Evolutionary conservation across 1,284 basidiomycete species (phyloP), one percentile per base, ranked within the genome.

Genomic region (Puccinia brachypodii): DNA sequence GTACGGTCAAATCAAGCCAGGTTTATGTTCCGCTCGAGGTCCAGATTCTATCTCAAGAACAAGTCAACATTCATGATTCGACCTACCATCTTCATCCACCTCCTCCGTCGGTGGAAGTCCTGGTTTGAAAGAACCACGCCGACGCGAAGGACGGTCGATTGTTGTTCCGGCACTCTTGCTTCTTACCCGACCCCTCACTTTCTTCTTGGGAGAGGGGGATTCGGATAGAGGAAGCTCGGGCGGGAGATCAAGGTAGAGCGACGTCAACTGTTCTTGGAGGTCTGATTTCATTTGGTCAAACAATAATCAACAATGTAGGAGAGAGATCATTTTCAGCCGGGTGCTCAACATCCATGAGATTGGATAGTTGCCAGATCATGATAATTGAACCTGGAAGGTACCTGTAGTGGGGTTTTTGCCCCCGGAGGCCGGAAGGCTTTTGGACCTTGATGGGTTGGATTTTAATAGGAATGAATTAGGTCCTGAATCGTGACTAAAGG

Each of bases 171-270:
- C 13, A 25, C n/a, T 56, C 13, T 25, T n/a, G 53, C n/a, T 56
- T 25, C 53, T n/a, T 25, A 22, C n/a, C n/a, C n/a, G 53, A 56
- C 53, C 13, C 4, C 28, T 56, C n/a, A 22, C n/a, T 25, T 8
- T n/a, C 50, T 53, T 53, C n/a, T 53, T 53, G n/a, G 50, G 50
- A 53, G 50, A 53, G 50, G 50, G 50, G 50, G 50, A 53, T 53
- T 22, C 9, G 50, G 50, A 11, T 3, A 25, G 53, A 56, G 11
- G 2, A 25, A 3, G 6, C 53, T 56, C 53, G 53, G 28, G 53
- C 28, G 53, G 19, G 8, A 25, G 13, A 7, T 7, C 19, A 6
- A 25, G 19, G n/a, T 25, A 25, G 53, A 8, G 6, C n/a, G 53
- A 2, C 53, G n/a, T 3, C n/a, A 3, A n/a, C 6, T 7, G 3